These are phyloP conservation scores for Galerina marginata DNA, from an alignment of 768 basidiomycete genomes.

Conservation along the genomic window DNA sequence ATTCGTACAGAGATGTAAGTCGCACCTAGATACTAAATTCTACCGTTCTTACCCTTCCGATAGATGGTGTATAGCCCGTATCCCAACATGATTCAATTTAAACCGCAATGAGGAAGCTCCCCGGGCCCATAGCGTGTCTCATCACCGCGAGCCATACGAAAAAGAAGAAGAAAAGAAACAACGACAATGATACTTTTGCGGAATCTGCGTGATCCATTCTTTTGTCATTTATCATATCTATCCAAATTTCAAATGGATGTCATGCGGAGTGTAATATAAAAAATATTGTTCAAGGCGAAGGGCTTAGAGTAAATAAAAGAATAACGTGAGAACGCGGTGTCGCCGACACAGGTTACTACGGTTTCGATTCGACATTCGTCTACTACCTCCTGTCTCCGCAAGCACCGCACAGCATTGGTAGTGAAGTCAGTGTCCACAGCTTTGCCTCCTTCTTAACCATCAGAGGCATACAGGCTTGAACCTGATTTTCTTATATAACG, in stretches of 20 bases:
- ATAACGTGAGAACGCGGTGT: neutral
- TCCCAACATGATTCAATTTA: constrained; percentile 60
- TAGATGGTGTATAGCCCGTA: constrained; percentile 59
- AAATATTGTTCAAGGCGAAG: too few species aligned
- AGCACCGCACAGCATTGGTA: constrained; percentile 10
- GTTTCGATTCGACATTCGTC: constrained; percentile 2
- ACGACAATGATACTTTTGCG: too few species aligned
- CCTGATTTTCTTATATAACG: neutral
- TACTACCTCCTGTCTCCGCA: constrained; percentile 7
- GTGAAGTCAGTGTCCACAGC: neutral
- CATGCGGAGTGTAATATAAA: too few species aligned
- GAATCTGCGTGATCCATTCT: neutral
- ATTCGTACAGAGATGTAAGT: constrained; percentile 60
- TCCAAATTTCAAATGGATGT: neutral
- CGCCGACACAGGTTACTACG: neutral
- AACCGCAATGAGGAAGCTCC: constrained; percentile 22
- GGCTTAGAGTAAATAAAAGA: too few species aligned
- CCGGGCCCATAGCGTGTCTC: too few species aligned
- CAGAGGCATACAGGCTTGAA: neutral
- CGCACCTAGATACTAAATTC: neutral
- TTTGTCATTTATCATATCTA: neutral
- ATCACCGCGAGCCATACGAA: too few species aligned
- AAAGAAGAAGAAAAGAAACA: too few species aligned
- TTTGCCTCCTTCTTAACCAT: neutral
- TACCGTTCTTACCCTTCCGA: constrained; percentile 1